These are phyloP conservation scores for Thermothelomyces thermophilus DNA, from an alignment of 2,329 filamentous ascomycete genomes.

Conservation along the genomic window DNA sequence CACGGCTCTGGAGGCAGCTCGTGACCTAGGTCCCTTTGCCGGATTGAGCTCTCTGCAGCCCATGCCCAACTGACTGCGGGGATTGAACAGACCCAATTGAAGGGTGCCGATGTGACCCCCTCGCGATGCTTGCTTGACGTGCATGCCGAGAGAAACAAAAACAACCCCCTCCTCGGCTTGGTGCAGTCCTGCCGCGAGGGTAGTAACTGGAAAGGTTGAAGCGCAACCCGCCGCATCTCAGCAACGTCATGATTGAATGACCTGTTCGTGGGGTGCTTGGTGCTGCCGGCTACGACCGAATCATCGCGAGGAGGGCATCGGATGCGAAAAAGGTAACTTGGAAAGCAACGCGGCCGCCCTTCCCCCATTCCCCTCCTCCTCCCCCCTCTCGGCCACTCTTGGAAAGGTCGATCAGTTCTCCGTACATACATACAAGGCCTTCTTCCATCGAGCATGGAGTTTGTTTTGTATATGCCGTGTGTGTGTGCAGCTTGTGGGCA, in stretches of 20 bases:
- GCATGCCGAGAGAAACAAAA: too few species aligned
- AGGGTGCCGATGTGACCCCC: constrained; percentile 4
- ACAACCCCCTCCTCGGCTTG: constrained; percentile 7
- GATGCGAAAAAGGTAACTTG: background rate
- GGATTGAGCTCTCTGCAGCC: constrained; percentile 21
- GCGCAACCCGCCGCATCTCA: background rate
- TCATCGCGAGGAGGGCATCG: background rate
- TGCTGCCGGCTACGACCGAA: background rate
- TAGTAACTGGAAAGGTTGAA: background rate
- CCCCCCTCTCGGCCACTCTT: too few species aligned
- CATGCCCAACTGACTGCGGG: constrained; percentile 4
- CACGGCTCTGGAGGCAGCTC: constrained; percentile 4
- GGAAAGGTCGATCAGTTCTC: too few species aligned
- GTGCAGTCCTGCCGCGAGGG: background rate
- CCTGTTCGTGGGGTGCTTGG: background rate
- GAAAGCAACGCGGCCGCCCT: too few species aligned
- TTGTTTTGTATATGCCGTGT: constrained; percentile 21
- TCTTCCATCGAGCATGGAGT: too few species aligned
- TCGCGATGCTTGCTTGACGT: constrained; percentile 10
- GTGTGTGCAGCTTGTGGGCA: constrained; percentile 13
- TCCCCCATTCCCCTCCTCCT: too few species aligned
- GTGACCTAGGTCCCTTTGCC: constrained; percentile 17
- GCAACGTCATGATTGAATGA: constrained; percentile 6
- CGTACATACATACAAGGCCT: too few species aligned
- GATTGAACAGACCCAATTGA: constrained; percentile 7